Base-by-base conservation (phyloP, 2,329 filamentous ascomycete species). In the Colletotrichum sp. region DNA sequence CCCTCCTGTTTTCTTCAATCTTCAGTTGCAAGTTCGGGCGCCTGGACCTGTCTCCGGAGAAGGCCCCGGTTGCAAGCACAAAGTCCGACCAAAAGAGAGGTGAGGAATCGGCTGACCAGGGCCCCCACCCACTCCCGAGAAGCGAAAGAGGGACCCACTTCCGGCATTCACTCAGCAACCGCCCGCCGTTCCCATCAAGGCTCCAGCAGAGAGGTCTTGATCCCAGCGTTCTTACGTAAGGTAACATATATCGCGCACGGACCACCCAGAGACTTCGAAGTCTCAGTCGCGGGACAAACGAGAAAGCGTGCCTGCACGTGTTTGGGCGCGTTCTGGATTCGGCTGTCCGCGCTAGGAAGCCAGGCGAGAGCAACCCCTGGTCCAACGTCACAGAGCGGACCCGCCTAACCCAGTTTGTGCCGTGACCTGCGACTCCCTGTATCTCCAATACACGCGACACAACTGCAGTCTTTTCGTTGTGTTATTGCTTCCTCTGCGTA, bases 161-260 rank as follows among this genome's bases (percentile, higher is more conserved):
- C 59, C 70, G 74, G 74, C 65, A 73, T 76, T 69, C 74, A 69
- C 70, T 60, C 34, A 76, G 74, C 74, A 76, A 76, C 74, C 64
- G 70, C 59, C 30, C 28, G 32, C 36, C 57, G 69, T 32, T 43
- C 55, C 61, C 34, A 52, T 21, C n/a, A 52, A 52, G n/a, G 10
- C 43, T 21, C 43, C 9, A 48, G 18, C 61, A 52, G 65, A 60
- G 34, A 39, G 34, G 61, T 48, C 32, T 48, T 3, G n/a, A 66
- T 66, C 64, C 36, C 21, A n/a, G 12, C 6, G 1, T 67, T 28
- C 30, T 52, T 52, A 52, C 43, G 10, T 52, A 52, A 52, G 43
- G 43, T 7, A 21, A 52, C 30, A 6, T 28, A 64, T 10, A 5
- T 16, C 3, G 21, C 28, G 74, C 74, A 74, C 74, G 74, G 74